These are phyloP conservation scores for Austroboletus festivus DNA, from an alignment of 768 basidiomycete species.

Conservation along the genomic window DNA sequence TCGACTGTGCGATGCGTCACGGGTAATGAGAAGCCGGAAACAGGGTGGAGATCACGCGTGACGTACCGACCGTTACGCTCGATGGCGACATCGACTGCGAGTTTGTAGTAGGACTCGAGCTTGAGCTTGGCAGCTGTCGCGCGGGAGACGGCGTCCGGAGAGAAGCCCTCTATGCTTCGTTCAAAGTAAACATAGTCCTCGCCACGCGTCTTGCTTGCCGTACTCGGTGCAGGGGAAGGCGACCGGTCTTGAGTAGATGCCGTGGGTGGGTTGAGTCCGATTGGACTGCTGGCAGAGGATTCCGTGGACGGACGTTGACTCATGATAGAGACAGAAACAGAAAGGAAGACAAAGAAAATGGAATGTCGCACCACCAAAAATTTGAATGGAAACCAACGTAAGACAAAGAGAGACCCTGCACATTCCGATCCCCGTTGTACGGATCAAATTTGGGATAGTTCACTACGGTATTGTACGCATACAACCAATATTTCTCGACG, in stretches of 20 bases:
- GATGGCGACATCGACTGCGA: constrained; percentile 95
- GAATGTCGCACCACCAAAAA: constrained; percentile 10
- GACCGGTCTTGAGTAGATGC: constrained; percentile 25
- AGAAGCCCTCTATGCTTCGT: constrained; percentile 76
- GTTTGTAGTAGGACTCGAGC: constrained; percentile 97
- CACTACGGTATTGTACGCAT: no score
- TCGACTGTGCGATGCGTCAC: constrained; percentile 48
- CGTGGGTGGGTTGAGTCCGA: constrained; percentile 16
- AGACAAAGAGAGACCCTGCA: constrained; percentile 7
- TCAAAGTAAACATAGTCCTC: constrained; percentile 93
- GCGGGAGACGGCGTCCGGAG: constrained; percentile 81
- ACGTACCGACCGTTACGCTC: constrained; percentile 87
- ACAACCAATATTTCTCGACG: no score
- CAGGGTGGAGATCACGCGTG: background rate
- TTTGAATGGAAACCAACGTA: constrained; percentile 24
- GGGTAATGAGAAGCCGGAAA: constrained; percentile 3
- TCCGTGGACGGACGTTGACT: constrained; percentile 32
- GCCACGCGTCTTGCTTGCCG: constrained; percentile 29
- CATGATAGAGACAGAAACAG: constrained; percentile 17
- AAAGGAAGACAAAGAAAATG: constrained; percentile 2
- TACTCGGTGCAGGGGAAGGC: constrained; percentile 31
- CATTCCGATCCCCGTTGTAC: no score
- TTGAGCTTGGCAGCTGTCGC: constrained; percentile 94
- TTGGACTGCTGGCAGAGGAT: constrained; percentile 17
- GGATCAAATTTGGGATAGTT: background rate